Evolutionary conservation across 2,329 filamentous ascomycete genomes (phyloP).

Genomic region (Monosporascus sp.): DNA sequence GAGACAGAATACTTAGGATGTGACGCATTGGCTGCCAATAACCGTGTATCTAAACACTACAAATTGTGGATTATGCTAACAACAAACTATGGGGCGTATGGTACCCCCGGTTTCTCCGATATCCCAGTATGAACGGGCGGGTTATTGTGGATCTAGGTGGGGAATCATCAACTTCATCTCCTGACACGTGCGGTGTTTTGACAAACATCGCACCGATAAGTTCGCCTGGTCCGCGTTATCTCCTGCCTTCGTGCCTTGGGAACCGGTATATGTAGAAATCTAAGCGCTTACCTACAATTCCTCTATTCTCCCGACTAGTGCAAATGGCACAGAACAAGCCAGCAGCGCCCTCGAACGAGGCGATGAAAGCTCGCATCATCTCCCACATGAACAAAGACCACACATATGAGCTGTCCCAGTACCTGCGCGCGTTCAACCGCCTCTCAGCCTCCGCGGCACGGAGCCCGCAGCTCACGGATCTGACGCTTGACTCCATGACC

Average conservation of each 20-base stretch:
- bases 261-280: neutral
- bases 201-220: too few relatives aligned
- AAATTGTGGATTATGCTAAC: rapidly evolving
- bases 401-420: constrained; percentile 65
- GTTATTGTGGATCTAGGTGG: too few relatives aligned
- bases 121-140: too few relatives aligned
- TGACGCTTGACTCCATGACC: constrained; percentile 58
- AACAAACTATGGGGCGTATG: too few relatives aligned
- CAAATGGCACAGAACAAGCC: neutral
- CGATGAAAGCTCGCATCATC: constrained; percentile 58
- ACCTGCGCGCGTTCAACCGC: constrained; percentile 66
- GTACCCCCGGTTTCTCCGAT: too few relatives aligned
- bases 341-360: constrained; percentile 31
- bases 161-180: too few relatives aligned
- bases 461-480: constrained; percentile 57
- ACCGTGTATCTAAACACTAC: too few relatives aligned
- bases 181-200: too few relatives aligned
- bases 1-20: too few relatives aligned
- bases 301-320: neutral
- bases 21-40: too few relatives aligned
- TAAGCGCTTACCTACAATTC: neutral
- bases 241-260: too few relatives aligned
- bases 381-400: constrained; percentile 87
- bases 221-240: too few relatives aligned
- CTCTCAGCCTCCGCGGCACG: constrained; percentile 52